These are phyloP conservation scores for Dioscorea zingiberensis DNA, from an alignment of 106 monocot species.

Conservation along the genomic window DNA sequence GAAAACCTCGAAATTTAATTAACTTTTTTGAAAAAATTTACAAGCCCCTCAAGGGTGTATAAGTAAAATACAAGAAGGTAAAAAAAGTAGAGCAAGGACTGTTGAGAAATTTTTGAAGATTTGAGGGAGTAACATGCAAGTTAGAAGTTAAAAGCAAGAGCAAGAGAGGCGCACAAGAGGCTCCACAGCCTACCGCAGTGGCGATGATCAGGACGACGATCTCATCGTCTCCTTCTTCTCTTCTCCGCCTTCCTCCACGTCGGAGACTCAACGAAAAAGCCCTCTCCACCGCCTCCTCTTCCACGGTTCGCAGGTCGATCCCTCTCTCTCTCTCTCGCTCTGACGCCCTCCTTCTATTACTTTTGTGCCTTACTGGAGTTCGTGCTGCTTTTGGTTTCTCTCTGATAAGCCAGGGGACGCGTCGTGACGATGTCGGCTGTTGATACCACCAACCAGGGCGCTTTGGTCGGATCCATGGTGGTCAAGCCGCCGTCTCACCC, in stretches of 20 bases:
- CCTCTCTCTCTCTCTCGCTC: neutral
- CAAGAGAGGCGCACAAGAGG: too few relatives aligned
- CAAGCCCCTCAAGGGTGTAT: too few relatives aligned
- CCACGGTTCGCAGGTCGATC: neutral
- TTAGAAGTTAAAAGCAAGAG: too few relatives aligned
- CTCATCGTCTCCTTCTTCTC: neutral
- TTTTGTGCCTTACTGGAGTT: neutral
- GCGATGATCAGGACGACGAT: neutral
- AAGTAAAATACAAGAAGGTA: too few relatives aligned
- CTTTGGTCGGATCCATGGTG: conserved; percentile 20
- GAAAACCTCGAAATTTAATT: too few relatives aligned
- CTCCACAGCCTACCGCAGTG: neutral
- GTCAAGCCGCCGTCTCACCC: conserved; percentile 82
- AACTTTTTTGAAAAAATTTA: too few relatives aligned
- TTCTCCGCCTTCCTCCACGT: neutral
- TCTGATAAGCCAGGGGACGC: conserved; percentile 12
- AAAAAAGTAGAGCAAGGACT: too few relatives aligned
- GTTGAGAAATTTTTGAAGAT: too few relatives aligned
- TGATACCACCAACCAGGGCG: neutral
- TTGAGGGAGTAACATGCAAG: too few relatives aligned
- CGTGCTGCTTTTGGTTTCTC: too few relatives aligned
- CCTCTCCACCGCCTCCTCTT: neutral
- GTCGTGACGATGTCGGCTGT: conserved; percentile 18
- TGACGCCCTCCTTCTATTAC: neutral
- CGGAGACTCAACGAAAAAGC: neutral